Evolutionary conservation across 75 land plant species (phyloP).

Genomic region (Azolla pinnata): DNA sequence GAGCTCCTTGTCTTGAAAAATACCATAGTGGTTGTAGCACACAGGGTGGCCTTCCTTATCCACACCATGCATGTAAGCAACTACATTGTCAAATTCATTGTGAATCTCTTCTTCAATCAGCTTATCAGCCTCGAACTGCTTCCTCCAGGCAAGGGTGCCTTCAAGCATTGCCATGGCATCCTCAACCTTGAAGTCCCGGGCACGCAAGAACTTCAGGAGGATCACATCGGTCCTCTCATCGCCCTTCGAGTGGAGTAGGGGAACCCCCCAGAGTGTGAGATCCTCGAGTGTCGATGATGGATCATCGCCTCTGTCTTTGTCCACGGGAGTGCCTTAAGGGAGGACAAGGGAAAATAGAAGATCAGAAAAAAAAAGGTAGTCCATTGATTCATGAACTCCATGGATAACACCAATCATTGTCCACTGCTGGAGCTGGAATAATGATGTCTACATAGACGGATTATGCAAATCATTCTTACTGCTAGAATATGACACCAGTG

Average conservation of each 20-base stretch:
- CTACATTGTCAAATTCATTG: conserved; percentile 27
- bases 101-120: conserved; percentile 28
- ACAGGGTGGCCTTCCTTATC: conserved; percentile 65
- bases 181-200: conserved; percentile 58
- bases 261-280: conserved; percentile 49
- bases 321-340: conserved; percentile 4
- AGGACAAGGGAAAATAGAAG: not conserved
- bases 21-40: conserved; percentile 57
- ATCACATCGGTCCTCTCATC: conserved; percentile 54
- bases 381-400: conserved; percentile 7
- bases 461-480: no score
- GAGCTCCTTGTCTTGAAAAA: conserved; percentile 51
- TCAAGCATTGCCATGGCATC: conserved; percentile 49
- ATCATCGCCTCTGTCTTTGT: conserved; percentile 12
- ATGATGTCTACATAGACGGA: no score
- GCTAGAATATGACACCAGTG: no score
- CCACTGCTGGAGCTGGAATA: no score
- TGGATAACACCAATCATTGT: no score
- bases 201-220: conserved; percentile 54
- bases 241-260: conserved; percentile 31
- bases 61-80: conserved; percentile 40
- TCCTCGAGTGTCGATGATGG: conserved; percentile 22
- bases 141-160: conserved; percentile 43
- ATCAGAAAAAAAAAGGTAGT: not conserved
- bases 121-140: conserved; percentile 31